Conservation (phyloP, 108 stramenopile genomes). For the Stephanodiscus triporus region DNA sequence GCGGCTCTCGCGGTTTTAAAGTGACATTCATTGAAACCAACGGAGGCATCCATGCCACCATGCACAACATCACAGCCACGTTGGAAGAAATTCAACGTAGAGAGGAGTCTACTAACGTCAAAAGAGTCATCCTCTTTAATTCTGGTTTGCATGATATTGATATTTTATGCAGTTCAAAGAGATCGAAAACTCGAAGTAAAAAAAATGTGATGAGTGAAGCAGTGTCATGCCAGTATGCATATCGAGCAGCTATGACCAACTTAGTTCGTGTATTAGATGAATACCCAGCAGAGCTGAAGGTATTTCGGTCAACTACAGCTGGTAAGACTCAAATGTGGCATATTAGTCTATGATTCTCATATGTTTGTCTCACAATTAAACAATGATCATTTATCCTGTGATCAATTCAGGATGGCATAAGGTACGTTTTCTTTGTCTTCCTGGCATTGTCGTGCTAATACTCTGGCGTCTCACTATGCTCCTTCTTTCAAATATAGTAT, state of each 20-base stretch:
- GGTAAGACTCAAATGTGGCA: constrained; percentile 44
- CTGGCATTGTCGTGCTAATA: neutral
- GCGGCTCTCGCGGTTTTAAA: constrained; percentile 16
- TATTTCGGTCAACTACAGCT: constrained; percentile 79
- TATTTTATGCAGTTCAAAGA: constrained; percentile 55
- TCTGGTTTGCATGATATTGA: constrained; percentile 79
- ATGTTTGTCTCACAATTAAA: neutral
- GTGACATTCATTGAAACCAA: constrained; percentile 42
- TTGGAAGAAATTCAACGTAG: constrained; percentile 20
- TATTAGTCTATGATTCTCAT: neutral
- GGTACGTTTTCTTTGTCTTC: constrained; percentile 17
- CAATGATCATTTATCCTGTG: neutral
- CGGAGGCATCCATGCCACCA: constrained; percentile 41
- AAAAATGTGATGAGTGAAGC: constrained; percentile 21
- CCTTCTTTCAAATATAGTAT: constrained; percentile 43
- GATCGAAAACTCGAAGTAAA: constrained; percentile 38
- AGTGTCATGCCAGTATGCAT: constrained; percentile 53
- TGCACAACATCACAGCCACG: constrained; percentile 19
- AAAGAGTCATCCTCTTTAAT: constrained; percentile 69
- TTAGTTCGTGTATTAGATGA: constrained; percentile 35
- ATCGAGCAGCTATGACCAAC: constrained; percentile 44
- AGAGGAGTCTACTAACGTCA: constrained; percentile 27
- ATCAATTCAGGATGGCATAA: constrained; percentile 34
- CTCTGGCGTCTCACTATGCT: neutral
- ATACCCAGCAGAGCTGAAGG: constrained; percentile 59